Percentiles rank a stretch among this genome's conserved stretches.
These are phyloP conservation scores for Fusarium euwallaceae DNA, from an alignment of 2,329 filamentous ascomycete genomes.

Conservation along the genomic window DNA sequence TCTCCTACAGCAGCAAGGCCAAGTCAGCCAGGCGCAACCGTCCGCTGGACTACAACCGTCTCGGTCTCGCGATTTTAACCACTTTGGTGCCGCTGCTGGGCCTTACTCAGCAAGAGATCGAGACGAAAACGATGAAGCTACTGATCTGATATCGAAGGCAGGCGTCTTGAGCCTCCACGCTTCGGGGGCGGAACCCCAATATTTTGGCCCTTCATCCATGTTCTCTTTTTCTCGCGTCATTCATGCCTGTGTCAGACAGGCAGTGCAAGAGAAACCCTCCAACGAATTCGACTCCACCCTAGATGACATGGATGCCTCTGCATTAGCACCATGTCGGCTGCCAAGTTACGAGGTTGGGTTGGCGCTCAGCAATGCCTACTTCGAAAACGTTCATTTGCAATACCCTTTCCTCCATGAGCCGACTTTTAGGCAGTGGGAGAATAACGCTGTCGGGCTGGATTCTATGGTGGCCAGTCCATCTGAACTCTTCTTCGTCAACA, in stretches of 20 bases:
- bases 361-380: slow-evolving; percentile 13
- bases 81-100: not conserved
- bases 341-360: not conserved
- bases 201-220: slow-evolving; percentile 46
- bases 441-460: not conserved
- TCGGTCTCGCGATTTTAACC: not conserved
- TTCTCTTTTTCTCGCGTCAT: slow-evolving; percentile 47
- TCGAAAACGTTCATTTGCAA: slow-evolving; percentile 25
- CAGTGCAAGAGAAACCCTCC: not conserved
- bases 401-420: slow-evolving; percentile 27
- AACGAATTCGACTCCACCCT: not conserved
- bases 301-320: not conserved
- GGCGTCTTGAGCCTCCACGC: slow-evolving; percentile 36
- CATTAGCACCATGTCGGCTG: not conserved
- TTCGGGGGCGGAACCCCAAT: slow-evolving; percentile 40
- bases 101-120: not conserved
- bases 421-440: slow-evolving; percentile 20
- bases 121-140: not conserved
- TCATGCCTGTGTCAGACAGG: not conserved
- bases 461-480: not conserved
- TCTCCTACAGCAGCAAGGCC: not conserved
- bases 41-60: not conserved
- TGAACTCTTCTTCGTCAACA: slow-evolving; percentile 17
- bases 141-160: slow-evolving; percentile 31
- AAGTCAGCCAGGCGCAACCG: not conserved